Percentiles rank a stretch among this genome's conserved stretches.
phyloP scores from a whole-genome alignment of 2,329 filamentous ascomycete genomes.

The Rhynchosporium graminicola region DNA sequence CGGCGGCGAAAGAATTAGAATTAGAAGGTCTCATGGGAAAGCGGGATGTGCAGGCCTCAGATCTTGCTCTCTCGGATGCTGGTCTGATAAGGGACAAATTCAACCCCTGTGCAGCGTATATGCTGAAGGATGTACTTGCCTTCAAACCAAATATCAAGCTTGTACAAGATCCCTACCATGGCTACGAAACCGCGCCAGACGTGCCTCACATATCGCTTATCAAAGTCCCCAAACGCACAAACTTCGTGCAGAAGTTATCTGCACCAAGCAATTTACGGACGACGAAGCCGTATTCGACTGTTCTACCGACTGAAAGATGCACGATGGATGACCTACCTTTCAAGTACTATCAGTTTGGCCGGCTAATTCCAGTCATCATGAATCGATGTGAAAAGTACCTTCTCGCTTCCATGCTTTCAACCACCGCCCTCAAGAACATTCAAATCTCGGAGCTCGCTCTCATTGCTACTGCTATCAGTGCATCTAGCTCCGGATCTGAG shows the following conservation, averaged over 20 bases:
- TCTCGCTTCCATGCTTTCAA: conserved; percentile 60
- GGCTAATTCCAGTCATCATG: conserved; percentile 72
- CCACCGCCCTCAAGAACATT: conserved; percentile 54
- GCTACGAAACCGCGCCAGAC: conserved; percentile 44
- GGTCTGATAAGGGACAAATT: conserved; percentile 32
- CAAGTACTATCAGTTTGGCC: conserved; percentile 47
- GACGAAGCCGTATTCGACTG: conserved; percentile 46
- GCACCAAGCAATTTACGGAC: conserved; percentile 10
- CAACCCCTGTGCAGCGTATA: conserved; percentile 33
- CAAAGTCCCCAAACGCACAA: conserved; percentile 55
- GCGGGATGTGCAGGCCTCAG: neutral
- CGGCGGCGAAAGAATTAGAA: conserved; percentile 6
- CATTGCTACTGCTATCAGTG: conserved; percentile 69
- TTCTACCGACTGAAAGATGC: conserved; percentile 52
- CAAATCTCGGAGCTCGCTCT: conserved; percentile 55
- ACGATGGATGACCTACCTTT: conserved; percentile 51
- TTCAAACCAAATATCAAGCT: conserved; percentile 47
- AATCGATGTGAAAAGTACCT: conserved; percentile 67
- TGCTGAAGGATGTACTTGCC: conserved; percentile 46
- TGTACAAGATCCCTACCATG: conserved; percentile 44
- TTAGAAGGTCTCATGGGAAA: conserved; percentile 9
- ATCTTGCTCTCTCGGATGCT: neutral
- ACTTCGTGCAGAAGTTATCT: conserved; percentile 55
- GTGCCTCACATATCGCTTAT: conserved; percentile 51
- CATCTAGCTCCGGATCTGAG: conserved; percentile 59